Evolutionary conservation across 495 filamentous ascomycete genomes (phyloP).

Genomic region (Neurospora sp.): DNA sequence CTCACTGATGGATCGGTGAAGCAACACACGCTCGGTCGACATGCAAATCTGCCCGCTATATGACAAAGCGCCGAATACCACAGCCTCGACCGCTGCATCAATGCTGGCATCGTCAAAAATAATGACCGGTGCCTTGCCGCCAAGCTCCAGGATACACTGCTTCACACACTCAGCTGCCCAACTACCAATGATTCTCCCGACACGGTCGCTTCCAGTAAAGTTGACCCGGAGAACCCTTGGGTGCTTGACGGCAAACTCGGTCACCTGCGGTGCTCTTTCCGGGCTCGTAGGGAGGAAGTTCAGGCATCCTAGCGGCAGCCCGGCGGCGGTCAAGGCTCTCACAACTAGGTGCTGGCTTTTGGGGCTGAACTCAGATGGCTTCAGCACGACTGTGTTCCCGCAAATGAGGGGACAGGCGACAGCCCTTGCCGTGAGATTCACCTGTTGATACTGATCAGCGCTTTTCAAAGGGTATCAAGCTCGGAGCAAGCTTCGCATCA

Average conservation of each 20-base stretch:
- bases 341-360: slow-evolving; percentile 59
- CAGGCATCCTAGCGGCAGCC: slow-evolving; percentile 41
- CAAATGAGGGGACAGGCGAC: slow-evolving; percentile 57
- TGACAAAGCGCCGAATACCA: slow-evolving; percentile 20
- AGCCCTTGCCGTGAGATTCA: slow-evolving; percentile 50
- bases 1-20: slow-evolving; percentile 17
- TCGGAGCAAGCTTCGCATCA: background rate
- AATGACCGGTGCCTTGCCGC: slow-evolving; percentile 25
- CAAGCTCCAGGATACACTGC: slow-evolving; percentile 38
- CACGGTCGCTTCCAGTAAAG: slow-evolving; percentile 27
- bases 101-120: slow-evolving; percentile 25
- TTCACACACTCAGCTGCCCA: slow-evolving; percentile 47
- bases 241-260: slow-evolving; percentile 38
- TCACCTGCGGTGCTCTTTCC: slow-evolving; percentile 33
- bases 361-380: slow-evolving; percentile 64
- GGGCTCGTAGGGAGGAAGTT: slow-evolving; percentile 37
- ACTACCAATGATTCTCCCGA: slow-evolving; percentile 27
- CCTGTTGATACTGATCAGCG: slow-evolving; percentile 21
- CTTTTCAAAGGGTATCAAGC: slow-evolving; percentile 18
- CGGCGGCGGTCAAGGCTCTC: slow-evolving; percentile 53
- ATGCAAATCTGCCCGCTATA: slow-evolving; percentile 28
- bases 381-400: slow-evolving; percentile 70
- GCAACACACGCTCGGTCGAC: slow-evolving; percentile 26
- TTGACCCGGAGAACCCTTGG: slow-evolving; percentile 37
- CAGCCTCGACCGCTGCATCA: slow-evolving; percentile 23